Percentiles rank a stretch among this genome's conserved stretches.
These are phyloP conservation scores for Globisporangium paroecandrum DNA, from an alignment of 352 stramenopile species.

Conservation along the genomic window DNA sequence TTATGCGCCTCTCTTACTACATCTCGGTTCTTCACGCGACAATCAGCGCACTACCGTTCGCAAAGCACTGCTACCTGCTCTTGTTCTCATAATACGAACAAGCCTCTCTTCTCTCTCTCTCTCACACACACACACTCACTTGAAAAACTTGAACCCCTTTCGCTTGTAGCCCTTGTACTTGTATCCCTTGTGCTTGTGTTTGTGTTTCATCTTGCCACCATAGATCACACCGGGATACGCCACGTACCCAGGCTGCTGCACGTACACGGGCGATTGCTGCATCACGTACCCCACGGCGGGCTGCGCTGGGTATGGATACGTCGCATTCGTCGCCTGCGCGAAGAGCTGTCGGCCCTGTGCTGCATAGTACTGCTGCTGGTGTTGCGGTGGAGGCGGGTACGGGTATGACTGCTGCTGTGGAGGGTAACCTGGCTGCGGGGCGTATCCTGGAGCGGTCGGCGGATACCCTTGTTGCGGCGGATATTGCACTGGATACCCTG, in stretches of 20 bases:
- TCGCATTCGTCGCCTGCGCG: slow-evolving; percentile 44
- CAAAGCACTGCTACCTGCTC: background rate
- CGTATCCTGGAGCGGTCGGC: slow-evolving; percentile 7
- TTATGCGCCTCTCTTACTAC: background rate
- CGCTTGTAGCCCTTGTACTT: slow-evolving; percentile 56
- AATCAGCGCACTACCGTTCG: background rate
- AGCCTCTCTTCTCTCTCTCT: background rate
- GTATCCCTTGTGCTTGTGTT: slow-evolving; percentile 52
- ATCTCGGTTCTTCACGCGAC: background rate
- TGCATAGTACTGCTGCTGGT: slow-evolving; percentile 61
- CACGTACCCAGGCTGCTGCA: slow-evolving; percentile 52
- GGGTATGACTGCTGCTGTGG: slow-evolving; percentile 25
- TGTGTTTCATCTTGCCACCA: slow-evolving; percentile 46
- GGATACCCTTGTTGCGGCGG: slow-evolving; percentile 25
- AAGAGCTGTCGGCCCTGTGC: slow-evolving; percentile 67
- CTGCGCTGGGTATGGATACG: slow-evolving; percentile 26
- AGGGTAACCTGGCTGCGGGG: slow-evolving; percentile 33
- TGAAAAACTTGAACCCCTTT: slow-evolving; percentile 58
- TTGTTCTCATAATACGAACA: background rate
- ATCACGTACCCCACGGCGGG: slow-evolving; percentile 27
- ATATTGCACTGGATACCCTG: slow-evolving; percentile 23
- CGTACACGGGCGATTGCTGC: slow-evolving; percentile 18
- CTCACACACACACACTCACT: slow-evolving; percentile 32
- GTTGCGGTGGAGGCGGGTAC: slow-evolving; percentile 34
- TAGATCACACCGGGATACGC: slow-evolving; percentile 61